Percentiles rank a stretch among this genome's conserved stretches.
phyloP scores from a whole-genome alignment of 1,139 yeast species.

The Yamadazyma buinensis region DNA sequence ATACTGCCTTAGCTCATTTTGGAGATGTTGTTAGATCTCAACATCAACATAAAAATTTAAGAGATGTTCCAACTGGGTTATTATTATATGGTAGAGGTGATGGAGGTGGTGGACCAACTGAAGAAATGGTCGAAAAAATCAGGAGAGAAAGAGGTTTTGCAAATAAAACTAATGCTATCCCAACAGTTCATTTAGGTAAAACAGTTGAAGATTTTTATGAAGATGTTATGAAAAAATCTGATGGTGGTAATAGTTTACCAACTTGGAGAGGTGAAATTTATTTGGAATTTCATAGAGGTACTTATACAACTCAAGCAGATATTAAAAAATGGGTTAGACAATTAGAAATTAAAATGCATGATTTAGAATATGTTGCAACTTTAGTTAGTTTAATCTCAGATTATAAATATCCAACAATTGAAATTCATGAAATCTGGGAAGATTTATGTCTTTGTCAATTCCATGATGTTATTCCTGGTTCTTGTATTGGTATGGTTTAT shows the following conservation, averaged over 20 bases:
- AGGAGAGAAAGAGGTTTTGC: slow-evolving; percentile 87
- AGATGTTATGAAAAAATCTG: slow-evolving; percentile 56
- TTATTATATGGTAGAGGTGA: slow-evolving; percentile 91
- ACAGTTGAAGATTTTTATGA: slow-evolving; percentile 80
- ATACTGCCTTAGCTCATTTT: slow-evolving; percentile 87
- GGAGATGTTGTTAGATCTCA: slow-evolving; percentile 86
- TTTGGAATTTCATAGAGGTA: slow-evolving; percentile 94
- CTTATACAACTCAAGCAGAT: slow-evolving; percentile 89
- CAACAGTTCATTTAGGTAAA: slow-evolving; percentile 73
- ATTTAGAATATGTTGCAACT: slow-evolving; percentile 79
- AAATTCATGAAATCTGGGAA: slow-evolving; percentile 78
- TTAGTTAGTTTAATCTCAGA: slow-evolving; percentile 55
- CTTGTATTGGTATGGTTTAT: slow-evolving; percentile 92
- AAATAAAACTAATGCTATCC: slow-evolving; percentile 76
- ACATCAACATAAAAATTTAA: slow-evolving; percentile 76
- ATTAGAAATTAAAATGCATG: slow-evolving; percentile 78
- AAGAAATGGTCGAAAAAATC: slow-evolving; percentile 87
- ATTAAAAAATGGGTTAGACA: slow-evolving; percentile 77
- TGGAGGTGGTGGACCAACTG: slow-evolving; percentile 98
- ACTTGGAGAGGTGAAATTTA: slow-evolving; percentile 93
- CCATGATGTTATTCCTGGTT: slow-evolving; percentile 96
- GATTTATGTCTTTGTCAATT: slow-evolving; percentile 86
- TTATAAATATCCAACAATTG: slow-evolving; percentile 67
- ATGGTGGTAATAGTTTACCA: slow-evolving; percentile 66
- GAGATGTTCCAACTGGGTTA: slow-evolving; percentile 76